phyloP scores from a whole-genome alignment of 1,284 basidiomycete species.

The Malassezia sympodialis region DNA sequence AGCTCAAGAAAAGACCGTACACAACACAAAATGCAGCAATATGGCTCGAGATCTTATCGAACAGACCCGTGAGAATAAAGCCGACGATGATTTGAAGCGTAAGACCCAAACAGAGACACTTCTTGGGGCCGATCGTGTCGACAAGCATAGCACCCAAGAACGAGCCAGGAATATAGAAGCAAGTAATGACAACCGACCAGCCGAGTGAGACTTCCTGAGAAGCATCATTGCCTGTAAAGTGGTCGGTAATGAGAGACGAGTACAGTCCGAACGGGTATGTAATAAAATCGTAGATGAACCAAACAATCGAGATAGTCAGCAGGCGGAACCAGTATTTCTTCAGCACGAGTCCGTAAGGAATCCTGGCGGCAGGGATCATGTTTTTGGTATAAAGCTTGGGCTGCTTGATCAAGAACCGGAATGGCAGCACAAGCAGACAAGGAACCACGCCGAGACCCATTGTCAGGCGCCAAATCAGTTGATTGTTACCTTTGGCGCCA shows the following conservation, averaged over 20 bases:
- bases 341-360: conserved; percentile 70
- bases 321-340: conserved; percentile 68
- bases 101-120: conserved; percentile 37
- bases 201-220: conserved; percentile 17
- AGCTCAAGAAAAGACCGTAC: conserved; percentile 79
- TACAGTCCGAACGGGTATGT: conserved; percentile 58
- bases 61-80: conserved; percentile 52
- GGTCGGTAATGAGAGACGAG: conserved; percentile 58
- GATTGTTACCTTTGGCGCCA: conserved; percentile 55
- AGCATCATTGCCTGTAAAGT: background rate
- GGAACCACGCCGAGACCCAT: conserved; percentile 76
- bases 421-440: conserved; percentile 68
- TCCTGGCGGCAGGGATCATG: conserved; percentile 62
- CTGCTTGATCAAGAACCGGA: conserved; percentile 76
- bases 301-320: conserved; percentile 62
- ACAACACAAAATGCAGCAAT: conserved; percentile 53
- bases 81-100: conserved; percentile 50
- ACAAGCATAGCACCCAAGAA: conserved; percentile 67
- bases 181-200: conserved; percentile 50
- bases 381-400: conserved; percentile 58
- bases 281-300: conserved; percentile 50
- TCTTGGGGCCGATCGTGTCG: conserved; percentile 41
- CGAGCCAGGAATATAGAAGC: conserved; percentile 57
- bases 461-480: conserved; percentile 58
- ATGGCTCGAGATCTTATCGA: conserved; percentile 29